Base-by-base conservation (phyloP, 108 stramenopile genomes). In the Aurantiochytrium sp. region DNA sequence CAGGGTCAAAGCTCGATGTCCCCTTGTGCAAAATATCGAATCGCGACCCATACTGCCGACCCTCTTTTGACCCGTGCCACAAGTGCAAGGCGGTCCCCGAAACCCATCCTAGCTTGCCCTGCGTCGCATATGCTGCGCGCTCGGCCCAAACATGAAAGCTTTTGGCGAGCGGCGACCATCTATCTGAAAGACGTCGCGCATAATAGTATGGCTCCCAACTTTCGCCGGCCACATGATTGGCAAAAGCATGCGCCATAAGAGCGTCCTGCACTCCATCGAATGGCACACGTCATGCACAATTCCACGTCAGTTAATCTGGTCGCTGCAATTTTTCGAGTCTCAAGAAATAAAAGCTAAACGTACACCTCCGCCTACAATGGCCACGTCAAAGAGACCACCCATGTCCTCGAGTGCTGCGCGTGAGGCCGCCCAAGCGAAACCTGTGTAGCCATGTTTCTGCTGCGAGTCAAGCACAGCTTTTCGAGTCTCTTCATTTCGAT, bases 221-320 rank as follows among this genome's bases (percentile, higher is more conserved):
- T 8, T 18, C 64, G 14, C 25, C 2, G 6, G 42, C 64, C 44
- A 83, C 44, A 45, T 83, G 45, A 35, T 45, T 45, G 6, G 19
- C 45, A 53, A 83, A 83, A 6, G 76, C 76, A 45, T 83, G 76
- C 19, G 76, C 76, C 76, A 83, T 83, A 23, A 83, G 76, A 25
- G 76, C 76, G 28, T 83, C 76, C 64, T 69, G 64, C 42, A 18
- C 42, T 42, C 64, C 25, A 8, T 8, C 42, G 4, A 8, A 69
- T 42, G 21, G 42, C 64, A 23, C 2, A 59, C 21, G 2, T n/a
- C 19, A 59, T 19, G 59, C 3, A 3, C n/a, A 59, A 2, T n/a
- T 23, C 2, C n/a, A 59, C n/a, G 59, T 23, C 21, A 35, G 35
- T 35, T 35, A 35, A 35, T 35, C 35, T 35, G 35, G 35, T 35